Evolutionary conservation across 208 protist species (phyloP).

Genomic region (Acanthamoeba rhysodes): DNA sequence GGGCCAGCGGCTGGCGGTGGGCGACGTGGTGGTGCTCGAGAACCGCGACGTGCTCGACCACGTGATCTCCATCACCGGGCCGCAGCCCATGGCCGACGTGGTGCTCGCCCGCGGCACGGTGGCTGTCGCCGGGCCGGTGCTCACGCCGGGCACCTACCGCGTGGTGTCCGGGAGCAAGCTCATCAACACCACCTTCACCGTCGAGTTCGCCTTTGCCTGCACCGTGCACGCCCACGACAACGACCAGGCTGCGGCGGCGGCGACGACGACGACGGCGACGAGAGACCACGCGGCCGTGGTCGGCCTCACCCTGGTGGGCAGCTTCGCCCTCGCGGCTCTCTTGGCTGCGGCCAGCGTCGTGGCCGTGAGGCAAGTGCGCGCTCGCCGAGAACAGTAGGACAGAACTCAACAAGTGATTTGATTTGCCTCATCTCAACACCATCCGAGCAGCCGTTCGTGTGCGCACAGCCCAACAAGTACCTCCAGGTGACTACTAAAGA

Average conservation of each 20-base stretch:
- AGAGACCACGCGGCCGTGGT: background rate
- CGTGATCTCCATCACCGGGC: background rate
- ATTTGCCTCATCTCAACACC: too few species aligned
- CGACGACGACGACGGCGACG: background rate
- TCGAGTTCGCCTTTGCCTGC: background rate
- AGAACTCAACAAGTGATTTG: too few species aligned
- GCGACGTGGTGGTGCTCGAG: constrained; percentile 2
- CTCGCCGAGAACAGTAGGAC: too few species aligned
- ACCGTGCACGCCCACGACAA: background rate
- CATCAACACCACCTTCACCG: background rate
- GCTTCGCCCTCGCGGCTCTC: background rate
- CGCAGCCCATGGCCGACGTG: background rate
- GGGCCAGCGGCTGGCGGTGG: background rate
- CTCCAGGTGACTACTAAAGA: too few species aligned
- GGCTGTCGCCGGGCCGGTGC: background rate
- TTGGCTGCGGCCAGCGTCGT: background rate
- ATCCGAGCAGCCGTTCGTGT: too few species aligned
- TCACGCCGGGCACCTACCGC: background rate
- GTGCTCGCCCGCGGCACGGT: background rate
- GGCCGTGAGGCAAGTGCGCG: too few species aligned
- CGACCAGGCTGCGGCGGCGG: background rate
- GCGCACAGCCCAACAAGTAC: too few species aligned
- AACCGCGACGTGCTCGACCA: background rate
- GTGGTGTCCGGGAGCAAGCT: background rate
- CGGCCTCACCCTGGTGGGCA: background rate